phyloP scores from a whole-genome alignment of 163 green algal genomes.

The Smithsoniella earleae region DNA sequence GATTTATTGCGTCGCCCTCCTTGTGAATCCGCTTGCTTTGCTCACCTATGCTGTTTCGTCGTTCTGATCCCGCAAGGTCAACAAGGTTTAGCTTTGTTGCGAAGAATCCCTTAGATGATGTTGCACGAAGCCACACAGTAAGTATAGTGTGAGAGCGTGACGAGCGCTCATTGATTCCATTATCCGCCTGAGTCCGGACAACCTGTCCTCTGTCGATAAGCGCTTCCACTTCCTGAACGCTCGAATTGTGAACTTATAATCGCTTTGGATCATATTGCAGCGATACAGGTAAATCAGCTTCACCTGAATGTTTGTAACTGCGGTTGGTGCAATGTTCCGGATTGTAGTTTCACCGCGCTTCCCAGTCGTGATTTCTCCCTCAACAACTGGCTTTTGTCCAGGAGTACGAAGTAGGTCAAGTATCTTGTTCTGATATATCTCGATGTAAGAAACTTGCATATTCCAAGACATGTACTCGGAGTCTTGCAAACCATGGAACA shows the following conservation, averaged over 20 bases:
- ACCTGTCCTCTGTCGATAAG: constrained; percentile 8
- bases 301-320: too few species aligned
- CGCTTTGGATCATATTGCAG: too few species aligned
- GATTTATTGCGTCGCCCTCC: constrained; percentile 26
- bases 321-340: background rate
- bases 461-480: constrained; percentile 21
- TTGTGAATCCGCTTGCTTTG: constrained; percentile 1
- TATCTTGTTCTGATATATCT: background rate
- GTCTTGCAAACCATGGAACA: background rate
- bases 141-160: constrained; percentile 26
- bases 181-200: background rate
- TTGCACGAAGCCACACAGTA: constrained; percentile 15
- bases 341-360: background rate
- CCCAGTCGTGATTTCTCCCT: background rate
- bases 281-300: too few species aligned
- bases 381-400: background rate
- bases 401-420: background rate
- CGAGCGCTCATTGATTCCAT: constrained; percentile 10
- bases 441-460: constrained; percentile 12
- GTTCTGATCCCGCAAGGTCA: constrained; percentile 15
- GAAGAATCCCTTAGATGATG: background rate
- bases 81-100: constrained; percentile 22
- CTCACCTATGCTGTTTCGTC: background rate
- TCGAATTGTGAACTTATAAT: too few species aligned
- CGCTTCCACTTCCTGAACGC: constrained; percentile 17